These are phyloP conservation scores for Crataegus laevigata DNA, from an alignment of 306 rosid species.

Conservation along the genomic window DNA sequence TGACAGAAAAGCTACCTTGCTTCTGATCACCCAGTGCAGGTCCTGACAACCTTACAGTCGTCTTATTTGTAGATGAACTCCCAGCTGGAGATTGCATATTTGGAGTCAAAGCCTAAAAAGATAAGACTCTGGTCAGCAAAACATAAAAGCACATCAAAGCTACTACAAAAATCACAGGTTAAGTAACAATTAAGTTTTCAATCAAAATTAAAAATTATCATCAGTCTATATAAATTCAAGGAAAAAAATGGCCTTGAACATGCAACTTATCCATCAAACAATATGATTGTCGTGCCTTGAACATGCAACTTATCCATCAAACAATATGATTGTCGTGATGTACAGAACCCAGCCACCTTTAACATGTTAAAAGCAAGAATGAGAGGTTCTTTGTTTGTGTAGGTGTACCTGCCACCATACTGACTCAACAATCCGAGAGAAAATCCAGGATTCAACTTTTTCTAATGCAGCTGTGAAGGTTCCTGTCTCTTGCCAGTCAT, in stretches of 20 bases:
- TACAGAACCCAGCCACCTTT: background rate
- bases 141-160: background rate
- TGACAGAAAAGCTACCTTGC: constrained; percentile 79
- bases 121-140: constrained; percentile 14
- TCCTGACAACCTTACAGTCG: constrained; percentile 49
- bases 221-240: background rate
- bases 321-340: background rate
- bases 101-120: constrained; percentile 82
- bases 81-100: constrained; percentile 67
- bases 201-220: background rate
- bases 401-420: constrained; percentile 98
- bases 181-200: too few species aligned
- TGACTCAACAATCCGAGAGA: constrained; percentile 90
- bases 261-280: background rate
- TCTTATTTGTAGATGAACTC: constrained; percentile 32
- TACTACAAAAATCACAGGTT: too few species aligned
- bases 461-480: constrained; percentile 65
- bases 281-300: background rate
- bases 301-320: background rate
- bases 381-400: background rate
- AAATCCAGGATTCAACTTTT: constrained; percentile 93
- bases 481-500: constrained; percentile 95
- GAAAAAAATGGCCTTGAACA: background rate
- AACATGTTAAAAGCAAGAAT: background rate
- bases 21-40: constrained; percentile 79